These are phyloP conservation scores for Candida ascalaphidarum DNA, from an alignment of 805 yeast species.

Conservation along the genomic window DNA sequence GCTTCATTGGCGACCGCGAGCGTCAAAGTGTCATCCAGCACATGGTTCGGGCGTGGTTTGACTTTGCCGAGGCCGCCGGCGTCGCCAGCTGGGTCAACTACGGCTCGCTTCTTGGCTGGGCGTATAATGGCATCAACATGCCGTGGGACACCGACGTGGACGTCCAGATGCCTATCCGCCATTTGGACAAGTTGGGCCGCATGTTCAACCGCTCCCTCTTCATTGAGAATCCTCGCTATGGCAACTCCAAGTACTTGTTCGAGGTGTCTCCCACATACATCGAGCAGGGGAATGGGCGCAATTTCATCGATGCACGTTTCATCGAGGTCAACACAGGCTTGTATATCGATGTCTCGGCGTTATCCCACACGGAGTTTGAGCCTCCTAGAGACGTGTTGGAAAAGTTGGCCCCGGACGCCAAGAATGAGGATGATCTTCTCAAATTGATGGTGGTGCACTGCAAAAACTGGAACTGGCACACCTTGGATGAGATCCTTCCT, in stretches of 20 bases:
- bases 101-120: slow-evolving; percentile 16
- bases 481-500: slow-evolving; percentile 26
- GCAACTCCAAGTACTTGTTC: slow-evolving; percentile 10
- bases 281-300: slow-evolving; percentile 11
- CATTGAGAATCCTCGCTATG: slow-evolving; percentile 9
- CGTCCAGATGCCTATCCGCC: slow-evolving; percentile 9
- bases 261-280: slow-evolving; percentile 13
- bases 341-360: slow-evolving; percentile 35
- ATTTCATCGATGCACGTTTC: slow-evolving; percentile 11
- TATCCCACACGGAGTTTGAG: slow-evolving; percentile 13
- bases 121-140: slow-evolving; percentile 11
- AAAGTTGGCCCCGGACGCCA: not conserved
- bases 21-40: slow-evolving; percentile 29
- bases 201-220: slow-evolving; percentile 6
- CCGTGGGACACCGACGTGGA: slow-evolving; percentile 13
- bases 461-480: slow-evolving; percentile 32
- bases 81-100: slow-evolving; percentile 19
- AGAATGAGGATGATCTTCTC: slow-evolving; percentile 1
- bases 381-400: no score
- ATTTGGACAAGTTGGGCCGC: slow-evolving; percentile 7
- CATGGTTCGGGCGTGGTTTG: slow-evolving; percentile 29
- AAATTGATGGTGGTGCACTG: slow-evolving; percentile 21
- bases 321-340: slow-evolving; percentile 30
- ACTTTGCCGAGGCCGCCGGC: slow-evolving; percentile 22
- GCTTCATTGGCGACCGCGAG: slow-evolving; percentile 25